Evolutionary conservation across 1,284 basidiomycete species (phyloP).

Genomic region (Moesziomyces globuligerus): DNA sequence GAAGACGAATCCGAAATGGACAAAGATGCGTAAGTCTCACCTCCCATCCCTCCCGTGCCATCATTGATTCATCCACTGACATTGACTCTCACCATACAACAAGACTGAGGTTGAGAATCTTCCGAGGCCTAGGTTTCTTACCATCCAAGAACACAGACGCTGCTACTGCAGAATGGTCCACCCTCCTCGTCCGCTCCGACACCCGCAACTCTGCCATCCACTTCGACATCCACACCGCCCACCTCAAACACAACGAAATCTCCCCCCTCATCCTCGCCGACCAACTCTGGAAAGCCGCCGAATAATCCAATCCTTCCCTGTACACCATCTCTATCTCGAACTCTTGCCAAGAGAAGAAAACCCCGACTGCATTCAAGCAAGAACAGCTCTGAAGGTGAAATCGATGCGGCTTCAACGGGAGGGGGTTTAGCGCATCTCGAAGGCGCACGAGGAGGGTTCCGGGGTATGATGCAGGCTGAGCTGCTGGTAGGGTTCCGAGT

Average conservation of each 20-base stretch:
- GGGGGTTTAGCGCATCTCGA: slow-evolving; percentile 68
- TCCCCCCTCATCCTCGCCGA: slow-evolving; percentile 45
- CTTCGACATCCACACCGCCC: slow-evolving; percentile 41
- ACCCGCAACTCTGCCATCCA: slow-evolving; percentile 53
- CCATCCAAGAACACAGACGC: slow-evolving; percentile 21
- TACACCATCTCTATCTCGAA: not conserved
- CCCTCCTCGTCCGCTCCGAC: slow-evolving; percentile 49
- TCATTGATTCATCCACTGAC: not conserved
- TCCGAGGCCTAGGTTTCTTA: slow-evolving; percentile 53
- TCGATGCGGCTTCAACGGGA: no score
- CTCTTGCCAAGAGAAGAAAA: no score
- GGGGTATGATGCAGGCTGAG: slow-evolving; percentile 69
- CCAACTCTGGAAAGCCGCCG: slow-evolving; percentile 55
- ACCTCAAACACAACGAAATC: slow-evolving; percentile 31
- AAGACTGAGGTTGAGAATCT: slow-evolving; percentile 51
- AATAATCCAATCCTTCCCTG: slow-evolving; percentile 13
- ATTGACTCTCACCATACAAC: not conserved
- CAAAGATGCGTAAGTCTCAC: slow-evolving; percentile 50
- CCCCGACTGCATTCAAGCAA: no score
- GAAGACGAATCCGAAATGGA: slow-evolving; percentile 55
- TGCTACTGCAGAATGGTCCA: slow-evolving; percentile 28
- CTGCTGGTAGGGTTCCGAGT: slow-evolving; percentile 79
- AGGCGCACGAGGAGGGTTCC: slow-evolving; percentile 59
- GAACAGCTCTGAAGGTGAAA: no score
- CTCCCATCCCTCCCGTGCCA: not conserved